These are phyloP conservation scores for Salix arbutifolia DNA, from an alignment of 345 rosid genomes.

Conservation along the genomic window DNA sequence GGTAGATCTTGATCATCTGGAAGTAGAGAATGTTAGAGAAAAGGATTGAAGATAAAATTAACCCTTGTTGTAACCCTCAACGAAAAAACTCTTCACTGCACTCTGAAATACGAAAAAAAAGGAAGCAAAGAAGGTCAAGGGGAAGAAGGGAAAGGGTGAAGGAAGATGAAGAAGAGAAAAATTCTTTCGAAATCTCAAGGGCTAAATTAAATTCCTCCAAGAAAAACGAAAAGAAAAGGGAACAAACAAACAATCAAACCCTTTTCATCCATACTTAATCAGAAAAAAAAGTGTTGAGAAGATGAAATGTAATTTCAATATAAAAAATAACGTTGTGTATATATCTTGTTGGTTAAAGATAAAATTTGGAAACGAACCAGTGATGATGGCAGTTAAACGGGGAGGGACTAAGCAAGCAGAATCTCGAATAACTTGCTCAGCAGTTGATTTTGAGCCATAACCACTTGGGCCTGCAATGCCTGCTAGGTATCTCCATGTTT, in stretches of 20 bases:
- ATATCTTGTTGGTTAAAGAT: background rate
- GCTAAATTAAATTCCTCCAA: background rate
- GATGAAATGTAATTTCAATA: background rate
- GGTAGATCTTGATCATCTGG: background rate
- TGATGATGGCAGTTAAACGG: slow-evolving; percentile 61
- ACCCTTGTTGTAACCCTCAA: background rate
- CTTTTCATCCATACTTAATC: background rate
- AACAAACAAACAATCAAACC: background rate
- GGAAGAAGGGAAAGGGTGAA: background rate
- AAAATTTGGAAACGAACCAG: slow-evolving; percentile 36
- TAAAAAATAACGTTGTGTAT: background rate
- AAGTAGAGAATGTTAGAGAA: background rate
- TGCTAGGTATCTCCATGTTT: slow-evolving; percentile 66
- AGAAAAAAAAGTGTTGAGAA: background rate
- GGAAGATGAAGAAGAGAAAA: background rate
- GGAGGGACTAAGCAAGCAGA: slow-evolving; percentile 15
- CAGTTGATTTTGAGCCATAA: slow-evolving; percentile 86
- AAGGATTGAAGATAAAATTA: background rate
- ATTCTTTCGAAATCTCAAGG: background rate
- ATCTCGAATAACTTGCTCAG: slow-evolving; percentile 65
- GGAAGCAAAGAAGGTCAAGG: background rate
- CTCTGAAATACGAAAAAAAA: background rate
- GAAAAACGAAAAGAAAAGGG: background rate
- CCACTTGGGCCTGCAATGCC: slow-evolving; percentile 97
- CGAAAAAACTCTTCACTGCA: background rate